Evolutionary conservation across 73 alveolate genomes (phyloP).

Genomic region (Paramecium sonneborni): DNA sequence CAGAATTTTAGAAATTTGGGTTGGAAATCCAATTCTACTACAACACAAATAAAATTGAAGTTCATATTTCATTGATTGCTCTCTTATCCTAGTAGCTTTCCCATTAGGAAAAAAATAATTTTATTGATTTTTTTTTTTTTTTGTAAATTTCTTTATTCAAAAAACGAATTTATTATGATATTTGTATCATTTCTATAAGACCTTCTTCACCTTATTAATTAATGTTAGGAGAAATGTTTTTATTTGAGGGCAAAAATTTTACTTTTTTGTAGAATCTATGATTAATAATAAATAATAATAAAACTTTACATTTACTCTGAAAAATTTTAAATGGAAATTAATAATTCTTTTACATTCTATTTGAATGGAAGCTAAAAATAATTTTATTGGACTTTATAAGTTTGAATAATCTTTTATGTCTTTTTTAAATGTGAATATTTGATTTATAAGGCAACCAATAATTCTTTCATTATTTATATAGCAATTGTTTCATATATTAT

Average conservation of each 20-base stretch:
- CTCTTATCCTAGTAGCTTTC: neutral
- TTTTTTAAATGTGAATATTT: too few relatives aligned
- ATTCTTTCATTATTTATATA: too few relatives aligned
- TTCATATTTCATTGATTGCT: neutral
- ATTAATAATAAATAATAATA: neutral
- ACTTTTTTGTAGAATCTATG: neutral
- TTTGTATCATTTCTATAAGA: too few relatives aligned
- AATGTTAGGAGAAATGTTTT: neutral
- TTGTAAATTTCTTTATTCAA: neutral
- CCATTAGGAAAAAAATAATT: neutral
- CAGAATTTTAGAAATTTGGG: conserved; percentile 48
- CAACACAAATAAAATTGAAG: conserved; percentile 37
- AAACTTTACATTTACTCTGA: conserved; percentile 38
- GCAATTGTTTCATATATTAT: too few relatives aligned
- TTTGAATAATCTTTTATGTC: too few relatives aligned
- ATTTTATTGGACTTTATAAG: neutral
- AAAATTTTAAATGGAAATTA: neutral
- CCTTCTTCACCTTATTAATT: conserved; percentile 30
- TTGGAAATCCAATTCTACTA: conserved; percentile 66
- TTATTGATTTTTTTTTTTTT: neutral
- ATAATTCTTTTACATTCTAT: neutral
- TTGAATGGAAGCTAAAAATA: neutral
- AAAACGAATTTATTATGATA: neutral
- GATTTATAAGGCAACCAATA: too few relatives aligned
- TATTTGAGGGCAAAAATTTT: neutral